Conservation (phyloP, 2,329 filamentous ascomycete species). For the Nothophoma quercina region DNA sequence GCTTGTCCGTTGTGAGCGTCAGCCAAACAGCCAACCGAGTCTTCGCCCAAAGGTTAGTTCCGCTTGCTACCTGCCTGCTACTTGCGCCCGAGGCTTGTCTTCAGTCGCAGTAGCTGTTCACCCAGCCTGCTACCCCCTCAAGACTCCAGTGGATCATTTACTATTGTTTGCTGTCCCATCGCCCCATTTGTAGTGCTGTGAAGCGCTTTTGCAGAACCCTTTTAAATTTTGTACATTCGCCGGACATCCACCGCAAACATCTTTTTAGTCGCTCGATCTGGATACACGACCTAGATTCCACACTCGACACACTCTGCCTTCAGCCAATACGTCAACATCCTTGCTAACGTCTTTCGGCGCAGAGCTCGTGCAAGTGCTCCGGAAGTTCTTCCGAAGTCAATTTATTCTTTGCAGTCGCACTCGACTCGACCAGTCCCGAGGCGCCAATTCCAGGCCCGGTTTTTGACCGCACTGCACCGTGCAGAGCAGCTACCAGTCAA, state of each 20-base stretch:
- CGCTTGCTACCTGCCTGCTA: constrained; percentile 23
- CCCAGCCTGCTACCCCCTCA: constrained; percentile 10
- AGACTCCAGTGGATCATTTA: constrained; percentile 1
- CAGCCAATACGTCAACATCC: constrained; percentile 6
- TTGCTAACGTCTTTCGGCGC: constrained; percentile 25
- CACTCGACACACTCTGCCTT: neutral
- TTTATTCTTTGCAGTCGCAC: constrained; percentile 12
- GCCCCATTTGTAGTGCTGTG: neutral
- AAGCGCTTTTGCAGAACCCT: neutral
- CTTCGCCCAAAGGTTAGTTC: constrained; percentile 38
- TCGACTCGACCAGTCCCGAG: constrained; percentile 14
- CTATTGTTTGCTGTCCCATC: constrained; percentile 8
- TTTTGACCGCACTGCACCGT: constrained; percentile 10
- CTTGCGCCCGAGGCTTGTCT: constrained; percentile 23
- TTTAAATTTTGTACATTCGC: constrained; percentile 5
- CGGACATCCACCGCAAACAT: constrained; percentile 6
- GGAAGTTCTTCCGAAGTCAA: constrained; percentile 19
- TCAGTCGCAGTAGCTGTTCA: constrained; percentile 15
- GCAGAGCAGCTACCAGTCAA: constrained; percentile 11
- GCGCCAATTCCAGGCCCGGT: constrained; percentile 6
- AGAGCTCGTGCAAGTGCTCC: constrained; percentile 22
- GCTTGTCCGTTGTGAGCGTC: constrained; percentile 11
- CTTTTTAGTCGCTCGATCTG: constrained; percentile 3
- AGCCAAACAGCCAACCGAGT: constrained; percentile 19
- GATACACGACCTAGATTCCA: neutral